phyloP scores from a whole-genome alignment of 2,329 filamentous ascomycete species.

The Fusarium sp. region DNA sequence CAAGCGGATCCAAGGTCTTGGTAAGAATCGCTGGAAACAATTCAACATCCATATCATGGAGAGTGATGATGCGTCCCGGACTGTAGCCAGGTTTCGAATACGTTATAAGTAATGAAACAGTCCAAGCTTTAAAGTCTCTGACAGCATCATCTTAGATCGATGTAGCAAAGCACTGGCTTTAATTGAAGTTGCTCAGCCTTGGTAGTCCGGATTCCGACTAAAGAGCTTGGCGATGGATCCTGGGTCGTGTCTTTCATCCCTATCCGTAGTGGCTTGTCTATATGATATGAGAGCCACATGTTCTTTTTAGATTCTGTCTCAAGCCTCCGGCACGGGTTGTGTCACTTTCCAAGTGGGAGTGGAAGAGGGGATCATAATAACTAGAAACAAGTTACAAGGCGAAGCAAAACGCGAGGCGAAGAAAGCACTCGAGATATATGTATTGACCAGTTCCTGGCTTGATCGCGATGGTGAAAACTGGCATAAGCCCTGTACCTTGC shows the following conservation, averaged over 20 bases:
- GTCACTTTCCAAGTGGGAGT: not conserved
- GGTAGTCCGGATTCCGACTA: conserved; percentile 4
- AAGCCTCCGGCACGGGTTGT: conserved; percentile 11
- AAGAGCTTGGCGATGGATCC: not conserved
- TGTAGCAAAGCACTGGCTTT: not conserved
- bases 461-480: conserved; percentile 1
- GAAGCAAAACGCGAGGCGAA: not conserved
- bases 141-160: not conserved
- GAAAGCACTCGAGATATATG: not conserved
- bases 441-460: not conserved
- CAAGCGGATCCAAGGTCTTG: not conserved
- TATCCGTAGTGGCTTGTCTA: conserved; percentile 16
- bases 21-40: not conserved
- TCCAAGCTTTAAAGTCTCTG: not conserved
- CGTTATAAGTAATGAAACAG: not conserved
- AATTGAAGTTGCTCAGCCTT: not conserved
- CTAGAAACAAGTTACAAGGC: not conserved
- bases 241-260: not conserved
- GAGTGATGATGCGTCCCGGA: not conserved
- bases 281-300: not conserved
- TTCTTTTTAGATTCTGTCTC: conserved; percentile 23
- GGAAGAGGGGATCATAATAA: not conserved
- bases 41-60: not conserved
- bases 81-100: not conserved
- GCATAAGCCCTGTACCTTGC: not conserved